Base-by-base conservation (phyloP, 2,329 filamentous ascomycete genomes). In the Zasmidium angulare region DNA sequence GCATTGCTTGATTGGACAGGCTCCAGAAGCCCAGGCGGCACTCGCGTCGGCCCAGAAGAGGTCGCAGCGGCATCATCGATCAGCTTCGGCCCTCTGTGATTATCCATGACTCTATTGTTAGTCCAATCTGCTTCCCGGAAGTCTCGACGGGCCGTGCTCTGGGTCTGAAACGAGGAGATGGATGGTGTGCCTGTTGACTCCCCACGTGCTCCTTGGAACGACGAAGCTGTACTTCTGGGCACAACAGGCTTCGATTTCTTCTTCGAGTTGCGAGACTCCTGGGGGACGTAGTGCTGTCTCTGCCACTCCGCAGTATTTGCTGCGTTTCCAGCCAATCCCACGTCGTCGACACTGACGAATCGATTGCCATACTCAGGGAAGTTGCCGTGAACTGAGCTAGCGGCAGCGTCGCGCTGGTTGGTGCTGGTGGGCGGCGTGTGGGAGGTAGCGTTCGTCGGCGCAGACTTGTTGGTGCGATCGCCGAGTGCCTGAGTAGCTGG, bases 281-380 rank as follows among this genome's bases (percentile, higher is more conserved):
- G 12, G 26, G 11, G 12, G 36, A 23, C 48, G 51, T 20, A 24
- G 43, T 47, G 20, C n/a, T 60, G 46, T 23, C 48, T 49, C 22
- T 56, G 26, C 63, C 63, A 66, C 43, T 46, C 10, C 11, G 59
- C 61, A 10, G 47, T 46, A 40, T 46, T 60, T 12, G 50, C 53
- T 3, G 59, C 46, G 43, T 58, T 56, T 12, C 54, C 59, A n/a
- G 50, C 40, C 9, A 66, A 55, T 19, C 64, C 64, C 14, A 59
- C 50, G 2, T 23, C 26, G 50, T 66, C 64, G 12, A 63, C 58
- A 29, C 43, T 60, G 3, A 58, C 55, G 31, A 60, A 63, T 6
- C 17, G 14, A 26, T 53, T 53, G 17, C 47, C 53, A 29, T 56
- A 58, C n/a, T 24, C n/a, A 17, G 43, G 53, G 26, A 58, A 61